Evolutionary conservation across 2,329 filamentous ascomycete genomes (phyloP).

Genomic region (Colletotrichum destructivum): DNA sequence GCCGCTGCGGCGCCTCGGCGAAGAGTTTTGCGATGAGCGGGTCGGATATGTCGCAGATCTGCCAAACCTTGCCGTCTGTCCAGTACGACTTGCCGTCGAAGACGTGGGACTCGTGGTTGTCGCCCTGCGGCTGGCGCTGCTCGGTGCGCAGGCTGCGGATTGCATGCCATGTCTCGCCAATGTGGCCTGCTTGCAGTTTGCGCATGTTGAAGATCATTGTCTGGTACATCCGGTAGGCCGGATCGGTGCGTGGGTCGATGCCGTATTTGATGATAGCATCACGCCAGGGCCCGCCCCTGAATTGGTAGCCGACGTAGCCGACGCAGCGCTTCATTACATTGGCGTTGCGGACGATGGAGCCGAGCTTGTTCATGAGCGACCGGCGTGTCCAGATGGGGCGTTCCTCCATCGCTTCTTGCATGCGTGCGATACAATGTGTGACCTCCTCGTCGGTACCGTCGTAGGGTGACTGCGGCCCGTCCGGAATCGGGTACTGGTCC

Average conservation of each 20-base stretch:
- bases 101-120: conserved; percentile 72
- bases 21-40: conserved; percentile 79
- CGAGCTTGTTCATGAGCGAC: conserved; percentile 82
- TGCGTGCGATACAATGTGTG: conserved; percentile 73
- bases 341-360: conserved; percentile 64
- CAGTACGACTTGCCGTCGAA: conserved; percentile 86
- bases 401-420: conserved; percentile 77
- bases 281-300: conserved; percentile 92
- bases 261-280: conserved; percentile 90
- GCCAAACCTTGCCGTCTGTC: conserved; percentile 91
- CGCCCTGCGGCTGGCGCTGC: conserved; percentile 57
- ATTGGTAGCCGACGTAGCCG: conserved; percentile 91
- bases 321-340: conserved; percentile 80
- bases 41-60: conserved; percentile 92
- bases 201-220: conserved; percentile 88
- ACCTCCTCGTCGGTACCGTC: conserved; percentile 73
- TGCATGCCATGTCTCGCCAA: conserved; percentile 65
- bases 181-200: conserved; percentile 63
- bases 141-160: conserved; percentile 56
- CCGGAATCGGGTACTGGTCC: conserved; percentile 73
- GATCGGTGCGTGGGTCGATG: conserved; percentile 84
- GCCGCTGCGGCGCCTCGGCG: conserved; percentile 71
- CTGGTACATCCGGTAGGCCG: conserved; percentile 86
- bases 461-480: conserved; percentile 73
- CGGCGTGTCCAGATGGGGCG: conserved; percentile 91